Percentiles rank a stretch among this genome's conserved stretches.
Evolutionary conservation across 228 moss, liverwort and hornwort genomes (phyloP).

Genomic region (Sphagnum magellanicum): DNA sequence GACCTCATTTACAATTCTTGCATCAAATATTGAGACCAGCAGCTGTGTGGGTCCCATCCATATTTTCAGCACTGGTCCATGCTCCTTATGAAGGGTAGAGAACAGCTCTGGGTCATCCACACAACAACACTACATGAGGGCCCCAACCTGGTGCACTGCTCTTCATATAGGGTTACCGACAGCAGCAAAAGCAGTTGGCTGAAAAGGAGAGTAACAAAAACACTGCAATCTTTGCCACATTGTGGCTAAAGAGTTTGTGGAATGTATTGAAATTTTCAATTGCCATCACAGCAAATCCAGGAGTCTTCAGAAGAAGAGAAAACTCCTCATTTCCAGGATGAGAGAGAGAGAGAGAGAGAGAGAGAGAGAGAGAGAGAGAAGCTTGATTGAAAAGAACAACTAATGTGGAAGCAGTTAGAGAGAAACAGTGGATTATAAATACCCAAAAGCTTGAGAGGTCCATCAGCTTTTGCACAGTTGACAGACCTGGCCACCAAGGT

Average conservation of each 20-base stretch:
- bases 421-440: neutral
- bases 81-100: conserved; percentile 22
- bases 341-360: neutral
- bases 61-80: conserved; percentile 34
- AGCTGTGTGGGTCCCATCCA: conserved; percentile 33
- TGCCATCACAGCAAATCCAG: neutral
- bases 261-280: neutral
- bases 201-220: neutral
- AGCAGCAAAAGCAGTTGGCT: neutral
- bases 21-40: conserved; percentile 27
- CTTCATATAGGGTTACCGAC: neutral
- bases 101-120: conserved; percentile 19
- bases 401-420: neutral
- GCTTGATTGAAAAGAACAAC: neutral
- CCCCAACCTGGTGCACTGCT: neutral
- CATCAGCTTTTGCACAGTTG: conserved; percentile 9
- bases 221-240: neutral
- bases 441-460: conserved; percentile 31
- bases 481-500: conserved; percentile 13
- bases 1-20: conserved; percentile 11
- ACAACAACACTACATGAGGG: neutral
- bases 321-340: neutral
- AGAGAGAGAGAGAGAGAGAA: neutral
- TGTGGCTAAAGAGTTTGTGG: no score
- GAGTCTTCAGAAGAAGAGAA: neutral